These are phyloP conservation scores for Trichoderma koningiopsis DNA, from an alignment of 2,329 filamentous ascomycete genomes.

Conservation along the genomic window DNA sequence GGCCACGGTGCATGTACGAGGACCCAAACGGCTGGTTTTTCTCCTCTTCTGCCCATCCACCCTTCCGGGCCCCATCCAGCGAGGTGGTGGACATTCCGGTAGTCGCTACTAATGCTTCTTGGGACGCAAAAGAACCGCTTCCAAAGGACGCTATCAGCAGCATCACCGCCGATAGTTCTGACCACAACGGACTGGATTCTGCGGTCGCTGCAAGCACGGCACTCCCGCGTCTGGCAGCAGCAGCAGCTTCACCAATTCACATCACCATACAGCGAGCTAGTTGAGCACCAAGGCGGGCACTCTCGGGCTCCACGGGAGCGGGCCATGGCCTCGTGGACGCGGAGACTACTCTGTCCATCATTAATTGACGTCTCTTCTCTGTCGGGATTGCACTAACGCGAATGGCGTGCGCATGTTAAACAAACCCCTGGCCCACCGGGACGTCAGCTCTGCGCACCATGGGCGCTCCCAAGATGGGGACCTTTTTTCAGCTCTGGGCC, in stretches of 20 bases:
- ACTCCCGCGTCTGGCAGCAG: background rate
- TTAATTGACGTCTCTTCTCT: background rate
- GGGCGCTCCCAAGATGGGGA: slow-evolving; percentile 9
- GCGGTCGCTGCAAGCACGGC: background rate
- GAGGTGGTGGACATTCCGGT: background rate
- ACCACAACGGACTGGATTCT: background rate
- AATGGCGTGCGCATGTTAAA: slow-evolving; percentile 22
- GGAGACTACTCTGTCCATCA: background rate
- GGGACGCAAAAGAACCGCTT: background rate
- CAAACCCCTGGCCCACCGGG: slow-evolving; percentile 21
- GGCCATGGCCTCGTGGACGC: slow-evolving; percentile 26
- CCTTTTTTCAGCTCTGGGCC: slow-evolving; percentile 24
- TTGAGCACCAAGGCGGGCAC: slow-evolving; percentile 6
- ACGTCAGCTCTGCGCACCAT: slow-evolving; percentile 22
- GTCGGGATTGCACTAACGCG: slow-evolving; percentile 10
- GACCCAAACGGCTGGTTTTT: background rate
- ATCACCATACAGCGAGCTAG: background rate
- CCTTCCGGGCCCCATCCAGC: background rate
- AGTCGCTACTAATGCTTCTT: background rate
- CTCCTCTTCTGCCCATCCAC: background rate
- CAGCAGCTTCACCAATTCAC: background rate
- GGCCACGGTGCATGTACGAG: background rate
- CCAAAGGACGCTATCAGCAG: background rate
- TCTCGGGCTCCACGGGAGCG: slow-evolving; percentile 22
- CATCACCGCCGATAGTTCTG: background rate